These are phyloP conservation scores for Penicillium sp. DNA, from an alignment of 2,329 filamentous ascomycete genomes.

Conservation along the genomic window DNA sequence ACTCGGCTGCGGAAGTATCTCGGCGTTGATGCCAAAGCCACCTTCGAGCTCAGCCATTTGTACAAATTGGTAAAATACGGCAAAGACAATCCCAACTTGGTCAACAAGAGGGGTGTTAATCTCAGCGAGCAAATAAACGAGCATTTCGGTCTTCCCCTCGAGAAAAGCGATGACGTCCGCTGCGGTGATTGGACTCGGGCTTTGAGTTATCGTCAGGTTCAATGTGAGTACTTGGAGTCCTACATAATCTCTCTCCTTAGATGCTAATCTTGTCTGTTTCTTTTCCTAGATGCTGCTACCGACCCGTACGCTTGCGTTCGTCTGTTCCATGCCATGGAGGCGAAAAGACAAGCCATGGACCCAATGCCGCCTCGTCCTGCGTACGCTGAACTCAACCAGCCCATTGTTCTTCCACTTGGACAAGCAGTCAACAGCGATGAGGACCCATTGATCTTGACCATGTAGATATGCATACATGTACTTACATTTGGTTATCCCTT, in stretches of 20 bases:
- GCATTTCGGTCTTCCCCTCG: conserved; percentile 69
- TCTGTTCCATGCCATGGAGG: conserved; percentile 69
- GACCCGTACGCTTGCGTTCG: conserved; percentile 79
- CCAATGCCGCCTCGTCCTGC: conserved; percentile 70
- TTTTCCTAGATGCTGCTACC: conserved; percentile 66
- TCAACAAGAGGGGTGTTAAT: conserved; percentile 65
- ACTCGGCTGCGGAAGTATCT: conserved; percentile 67
- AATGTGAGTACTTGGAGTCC: conserved; percentile 54
- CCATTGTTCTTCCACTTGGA: conserved; percentile 58
- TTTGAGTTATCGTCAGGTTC: conserved; percentile 63
- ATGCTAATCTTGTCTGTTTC: conserved; percentile 8
- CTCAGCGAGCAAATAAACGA: conserved; percentile 69
- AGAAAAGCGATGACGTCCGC: conserved; percentile 68
- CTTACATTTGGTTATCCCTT: background rate
- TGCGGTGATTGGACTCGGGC: conserved; percentile 69
- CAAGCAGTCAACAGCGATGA: conserved; percentile 8
- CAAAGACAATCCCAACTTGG: conserved; percentile 49
- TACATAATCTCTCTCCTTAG: conserved; percentile 3
- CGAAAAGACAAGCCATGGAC: conserved; percentile 61
- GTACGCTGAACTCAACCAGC: conserved; percentile 63
- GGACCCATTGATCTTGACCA: conserved; percentile 1
- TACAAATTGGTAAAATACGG: conserved; percentile 73
- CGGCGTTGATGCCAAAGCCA: conserved; percentile 60
- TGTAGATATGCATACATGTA: conserved; percentile 2
- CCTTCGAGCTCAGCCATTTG: conserved; percentile 80